A percentile compares a stretch with the other conserved stretches of the same genome.
Evolutionary conservation across 2,329 filamentous ascomycete species (phyloP).

Genomic region (Colletotrichum coccodes): DNA sequence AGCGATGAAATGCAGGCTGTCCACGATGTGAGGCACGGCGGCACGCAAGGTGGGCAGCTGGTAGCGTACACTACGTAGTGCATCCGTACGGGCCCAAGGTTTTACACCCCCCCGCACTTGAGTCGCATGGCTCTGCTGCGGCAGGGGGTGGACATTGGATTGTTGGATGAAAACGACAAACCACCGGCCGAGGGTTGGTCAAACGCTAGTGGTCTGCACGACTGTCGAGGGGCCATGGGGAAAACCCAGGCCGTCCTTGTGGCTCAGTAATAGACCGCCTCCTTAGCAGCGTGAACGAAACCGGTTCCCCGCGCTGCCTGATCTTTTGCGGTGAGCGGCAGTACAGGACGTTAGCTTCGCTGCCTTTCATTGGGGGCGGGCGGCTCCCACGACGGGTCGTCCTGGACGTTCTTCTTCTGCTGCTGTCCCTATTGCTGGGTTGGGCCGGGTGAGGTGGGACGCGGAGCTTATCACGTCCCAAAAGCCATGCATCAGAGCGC

Average conservation of each 20-base stretch:
- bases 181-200: conserved; percentile 21
- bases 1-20: conserved; percentile 14
- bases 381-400: conserved; percentile 6
- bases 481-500: conserved; percentile 28
- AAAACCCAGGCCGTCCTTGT: conserved; percentile 27
- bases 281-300: conserved; percentile 3
- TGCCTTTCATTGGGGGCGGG: conserved; percentile 8
- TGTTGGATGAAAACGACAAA: conserved; percentile 26
- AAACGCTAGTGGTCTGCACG: conserved; percentile 24
- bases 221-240: conserved; percentile 20
- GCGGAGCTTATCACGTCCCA: conserved; percentile 30
- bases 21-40: conserved; percentile 21
- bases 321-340: conserved; percentile 28
- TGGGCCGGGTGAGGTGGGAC: conserved; percentile 14
- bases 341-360: conserved; percentile 14
- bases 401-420: conserved; percentile 5
- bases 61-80: neutral
- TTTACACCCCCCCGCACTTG: conserved; percentile 29
- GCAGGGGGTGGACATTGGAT: conserved; percentile 21
- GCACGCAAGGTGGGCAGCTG: neutral
- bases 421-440: conserved; percentile 1
- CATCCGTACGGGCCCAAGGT: conserved; percentile 19
- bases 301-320: conserved; percentile 23
- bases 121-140: conserved; percentile 29
- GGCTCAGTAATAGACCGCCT: conserved; percentile 31